phyloP scores from a whole-genome alignment of 2,329 filamentous ascomycete species.

The Akanthomyces lecanii region DNA sequence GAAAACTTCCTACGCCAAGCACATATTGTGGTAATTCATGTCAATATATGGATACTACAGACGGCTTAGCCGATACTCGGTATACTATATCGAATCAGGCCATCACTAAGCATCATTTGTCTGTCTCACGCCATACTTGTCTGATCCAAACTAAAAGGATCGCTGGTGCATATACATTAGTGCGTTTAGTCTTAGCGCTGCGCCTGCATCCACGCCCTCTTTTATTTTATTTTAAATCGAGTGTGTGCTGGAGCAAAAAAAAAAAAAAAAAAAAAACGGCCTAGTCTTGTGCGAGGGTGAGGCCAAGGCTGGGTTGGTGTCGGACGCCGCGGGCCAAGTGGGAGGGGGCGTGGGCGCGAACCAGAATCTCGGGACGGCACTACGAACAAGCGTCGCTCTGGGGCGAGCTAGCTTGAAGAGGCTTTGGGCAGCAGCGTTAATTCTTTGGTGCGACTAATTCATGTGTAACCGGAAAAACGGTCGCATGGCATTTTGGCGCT shows the following conservation, averaged over 20 bases:
- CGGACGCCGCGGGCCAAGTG: not conserved
- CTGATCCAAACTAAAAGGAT: conserved; percentile 7
- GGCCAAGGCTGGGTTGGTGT: not conserved
- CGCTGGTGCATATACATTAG: conserved; percentile 14
- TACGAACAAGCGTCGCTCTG: not conserved
- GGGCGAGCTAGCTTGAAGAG: not conserved
- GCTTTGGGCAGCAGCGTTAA: too few relatives aligned
- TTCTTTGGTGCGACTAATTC: not conserved
- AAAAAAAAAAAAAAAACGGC: too few relatives aligned
- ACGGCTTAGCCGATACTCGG: too few relatives aligned
- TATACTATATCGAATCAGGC: too few relatives aligned
- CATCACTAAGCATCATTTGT: not conserved
- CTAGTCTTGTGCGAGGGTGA: conserved; percentile 13
- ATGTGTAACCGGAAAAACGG: too few relatives aligned
- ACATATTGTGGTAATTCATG: too few relatives aligned
- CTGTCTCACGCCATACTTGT: not conserved
- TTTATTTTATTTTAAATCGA: too few relatives aligned
- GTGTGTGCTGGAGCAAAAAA: not conserved
- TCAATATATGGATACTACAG: too few relatives aligned
- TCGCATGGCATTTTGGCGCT: too few relatives aligned
- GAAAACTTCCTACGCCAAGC: too few relatives aligned
- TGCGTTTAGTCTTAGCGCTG: not conserved
- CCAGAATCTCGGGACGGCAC: conserved; percentile 5
- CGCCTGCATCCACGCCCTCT: conserved; percentile 5
- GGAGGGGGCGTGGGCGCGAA: conserved; percentile 9